These are phyloP conservation scores for Cyberlindnera mississippiensis DNA, from an alignment of 805 yeast species.

Conservation along the genomic window DNA sequence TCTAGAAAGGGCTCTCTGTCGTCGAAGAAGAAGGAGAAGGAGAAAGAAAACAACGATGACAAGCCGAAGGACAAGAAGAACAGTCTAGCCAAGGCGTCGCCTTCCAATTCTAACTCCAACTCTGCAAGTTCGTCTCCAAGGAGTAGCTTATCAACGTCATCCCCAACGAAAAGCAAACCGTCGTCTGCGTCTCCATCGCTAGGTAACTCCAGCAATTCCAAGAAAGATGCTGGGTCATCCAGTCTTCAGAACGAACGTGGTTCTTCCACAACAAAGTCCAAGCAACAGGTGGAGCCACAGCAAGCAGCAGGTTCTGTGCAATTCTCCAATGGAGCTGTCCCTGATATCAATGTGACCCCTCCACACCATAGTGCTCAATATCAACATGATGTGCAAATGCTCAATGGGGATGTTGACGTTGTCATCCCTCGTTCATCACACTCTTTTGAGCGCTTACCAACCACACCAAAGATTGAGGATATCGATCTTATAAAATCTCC, in stretches of 20 bases:
- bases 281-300: conserved; percentile 7
- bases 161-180: conserved; percentile 18
- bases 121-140: conserved; percentile 26
- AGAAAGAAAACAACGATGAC: conserved; percentile 34
- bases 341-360: conserved; percentile 19
- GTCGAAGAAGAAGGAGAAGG: conserved; percentile 43
- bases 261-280: conserved; percentile 4
- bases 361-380: conserved; percentile 8
- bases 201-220: conserved; percentile 1
- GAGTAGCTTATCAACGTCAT: conserved; percentile 19
- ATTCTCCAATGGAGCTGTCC: conserved; percentile 5
- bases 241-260: conserved; percentile 4
- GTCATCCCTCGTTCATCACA: conserved; percentile 42
- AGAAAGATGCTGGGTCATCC: conserved; percentile 3
- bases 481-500: conserved; percentile 83
- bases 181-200: conserved; percentile 10
- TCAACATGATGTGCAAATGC: conserved; percentile 10
- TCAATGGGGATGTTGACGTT: conserved; percentile 14
- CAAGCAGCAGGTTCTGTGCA: conserved; percentile 2
- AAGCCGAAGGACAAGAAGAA: conserved; percentile 20
- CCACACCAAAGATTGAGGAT: conserved; percentile 53
- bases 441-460: conserved; percentile 52
- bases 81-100: conserved; percentile 10
- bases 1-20: conserved; percentile 32
- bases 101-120: conserved; percentile 18